A percentile compares a stretch with the other conserved stretches of the same genome.
These are phyloP conservation scores for Pleurotus tuber-regium DNA, from an alignment of 768 basidiomycete genomes.

Conservation along the genomic window DNA sequence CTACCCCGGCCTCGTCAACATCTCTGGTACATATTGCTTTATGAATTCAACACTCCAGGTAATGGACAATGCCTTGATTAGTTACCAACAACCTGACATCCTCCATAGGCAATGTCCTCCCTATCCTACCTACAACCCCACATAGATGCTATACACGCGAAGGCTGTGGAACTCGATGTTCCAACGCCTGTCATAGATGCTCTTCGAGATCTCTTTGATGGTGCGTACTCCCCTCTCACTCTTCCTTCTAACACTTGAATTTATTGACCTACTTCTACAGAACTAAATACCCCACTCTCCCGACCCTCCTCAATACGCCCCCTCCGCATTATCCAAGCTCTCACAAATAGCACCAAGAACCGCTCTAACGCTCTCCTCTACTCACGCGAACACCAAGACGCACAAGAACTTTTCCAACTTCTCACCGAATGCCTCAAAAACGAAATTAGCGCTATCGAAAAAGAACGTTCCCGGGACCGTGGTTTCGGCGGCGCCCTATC, in stretches of 20 bases:
- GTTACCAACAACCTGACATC: constrained; percentile 6
- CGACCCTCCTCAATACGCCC: constrained; percentile 68
- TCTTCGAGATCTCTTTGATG: constrained; percentile 64
- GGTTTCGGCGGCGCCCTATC: constrained; percentile 53
- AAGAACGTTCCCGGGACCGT: constrained; percentile 66
- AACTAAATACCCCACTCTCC: constrained; percentile 59
- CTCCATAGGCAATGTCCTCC: constrained; percentile 81
- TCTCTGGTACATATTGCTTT: constrained; percentile 96
- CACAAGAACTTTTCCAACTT: constrained; percentile 96
- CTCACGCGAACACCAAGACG: constrained; percentile 95
- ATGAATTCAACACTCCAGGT: constrained; percentile 96
- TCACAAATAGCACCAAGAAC: constrained; percentile 53
- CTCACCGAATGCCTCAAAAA: constrained; percentile 87
- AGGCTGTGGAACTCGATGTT: constrained; percentile 78
- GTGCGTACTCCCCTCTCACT: constrained; percentile 36
- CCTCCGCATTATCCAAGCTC: constrained; percentile 63
- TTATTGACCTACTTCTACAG: constrained; percentile 35
- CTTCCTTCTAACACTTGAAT: constrained; percentile 4
- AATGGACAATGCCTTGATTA: constrained; percentile 12
- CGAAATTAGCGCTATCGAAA: constrained; percentile 72
- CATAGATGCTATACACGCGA: constrained; percentile 69
- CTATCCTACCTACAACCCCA: constrained; percentile 78
- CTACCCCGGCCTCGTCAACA: constrained; percentile 92
- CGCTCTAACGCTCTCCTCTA: constrained; percentile 67
- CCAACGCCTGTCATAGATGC: constrained; percentile 86